A percentile compares a stretch with the other conserved stretches of the same genome.
Conservation (phyloP, 2,329 filamentous ascomycete species). For the Escovopsis weberi region DNA sequence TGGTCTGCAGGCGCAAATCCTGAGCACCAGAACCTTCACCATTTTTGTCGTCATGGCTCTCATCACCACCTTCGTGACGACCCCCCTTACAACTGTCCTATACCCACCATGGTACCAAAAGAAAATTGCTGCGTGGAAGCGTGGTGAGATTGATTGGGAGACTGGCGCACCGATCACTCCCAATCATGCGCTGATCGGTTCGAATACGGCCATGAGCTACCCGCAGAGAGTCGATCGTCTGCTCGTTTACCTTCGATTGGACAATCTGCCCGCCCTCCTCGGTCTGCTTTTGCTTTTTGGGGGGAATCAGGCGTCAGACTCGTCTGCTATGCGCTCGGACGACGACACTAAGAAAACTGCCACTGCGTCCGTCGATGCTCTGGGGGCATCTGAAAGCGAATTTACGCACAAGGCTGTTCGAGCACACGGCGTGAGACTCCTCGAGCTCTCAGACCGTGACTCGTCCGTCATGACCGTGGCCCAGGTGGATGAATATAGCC, state of each 20-base stretch:
- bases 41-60: conserved; percentile 93
- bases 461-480: conserved; percentile 93
- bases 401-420: conserved; percentile 29
- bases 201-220: conserved; percentile 2
- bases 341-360: conserved; percentile 16
- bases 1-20: conserved; percentile 66
- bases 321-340: neutral
- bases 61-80: conserved; percentile 71
- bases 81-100: conserved; percentile 56
- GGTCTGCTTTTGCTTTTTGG: conserved; percentile 70
- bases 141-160: conserved; percentile 83
- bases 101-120: conserved; percentile 53
- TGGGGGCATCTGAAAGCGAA: neutral
- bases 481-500: conserved; percentile 58
- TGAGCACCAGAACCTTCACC: conserved; percentile 71
- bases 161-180: conserved; percentile 9
- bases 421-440: conserved; percentile 71
- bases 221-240: conserved; percentile 39
- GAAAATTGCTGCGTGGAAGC: conserved; percentile 44
- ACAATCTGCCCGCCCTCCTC: conserved; percentile 70
- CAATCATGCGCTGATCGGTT: neutral
- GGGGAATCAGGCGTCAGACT: conserved; percentile 19
- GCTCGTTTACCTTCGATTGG: conserved; percentile 69
- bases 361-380: neutral
- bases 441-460: conserved; percentile 81